Evolutionary conservation across 177 flowering plant genomes (phyloP).

Genomic region (Vitis hybrid): DNA sequence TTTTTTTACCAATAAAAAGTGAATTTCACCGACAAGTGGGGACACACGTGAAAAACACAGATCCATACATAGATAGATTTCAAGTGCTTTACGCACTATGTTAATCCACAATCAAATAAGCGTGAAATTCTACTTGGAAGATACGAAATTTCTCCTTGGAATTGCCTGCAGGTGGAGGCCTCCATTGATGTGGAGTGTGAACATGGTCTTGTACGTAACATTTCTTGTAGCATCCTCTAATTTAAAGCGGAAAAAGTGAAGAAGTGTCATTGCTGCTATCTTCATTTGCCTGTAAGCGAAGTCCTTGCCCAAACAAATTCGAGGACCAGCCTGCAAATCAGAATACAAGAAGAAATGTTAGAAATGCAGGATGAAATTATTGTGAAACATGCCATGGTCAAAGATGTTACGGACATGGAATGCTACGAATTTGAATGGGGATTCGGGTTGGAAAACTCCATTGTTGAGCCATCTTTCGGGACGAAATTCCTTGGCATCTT

Average conservation of each 20-base stretch:
- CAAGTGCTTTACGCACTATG: too few species aligned
- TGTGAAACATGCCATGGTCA: background rate
- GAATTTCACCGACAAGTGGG: too few species aligned
- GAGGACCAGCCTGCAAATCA: conserved; percentile 65
- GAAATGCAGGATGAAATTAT: background rate
- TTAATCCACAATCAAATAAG: too few species aligned
- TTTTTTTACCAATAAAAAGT: too few species aligned
- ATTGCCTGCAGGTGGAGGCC: conserved; percentile 52
- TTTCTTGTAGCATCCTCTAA: conserved; percentile 37
- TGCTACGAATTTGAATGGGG: conserved; percentile 66
- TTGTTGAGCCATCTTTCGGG: conserved; percentile 73
- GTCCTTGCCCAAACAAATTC: conserved; percentile 67
- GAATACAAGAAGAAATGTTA: background rate
- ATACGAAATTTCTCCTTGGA: conserved; percentile 39
- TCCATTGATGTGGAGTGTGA: conserved; percentile 62
- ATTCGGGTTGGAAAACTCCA: conserved; percentile 59
- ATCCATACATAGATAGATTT: too few species aligned
- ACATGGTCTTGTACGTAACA: conserved; percentile 59
- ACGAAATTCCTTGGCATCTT: conserved; percentile 62
- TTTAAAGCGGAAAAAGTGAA: conserved; percentile 52
- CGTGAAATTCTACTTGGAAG: too few species aligned
- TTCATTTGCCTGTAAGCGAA: conserved; percentile 79
- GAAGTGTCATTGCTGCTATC: conserved; percentile 48
- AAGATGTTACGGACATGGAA: conserved; percentile 53
- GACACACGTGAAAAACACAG: accelerated